Base-by-base conservation (phyloP, 495 filamentous ascomycete species). In the Aspergillus saccharolyticus region DNA sequence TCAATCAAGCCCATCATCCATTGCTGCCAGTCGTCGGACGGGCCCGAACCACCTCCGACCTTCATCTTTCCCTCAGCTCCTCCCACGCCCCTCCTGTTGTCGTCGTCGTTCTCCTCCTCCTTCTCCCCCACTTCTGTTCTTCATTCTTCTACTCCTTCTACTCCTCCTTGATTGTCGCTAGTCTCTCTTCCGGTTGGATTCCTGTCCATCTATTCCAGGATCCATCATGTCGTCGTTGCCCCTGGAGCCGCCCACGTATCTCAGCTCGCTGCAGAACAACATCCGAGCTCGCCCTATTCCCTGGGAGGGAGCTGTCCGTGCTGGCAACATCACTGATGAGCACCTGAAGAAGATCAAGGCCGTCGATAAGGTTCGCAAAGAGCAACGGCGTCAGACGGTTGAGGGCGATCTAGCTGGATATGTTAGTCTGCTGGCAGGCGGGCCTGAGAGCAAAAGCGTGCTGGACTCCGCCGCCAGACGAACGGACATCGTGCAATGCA, bases 281-380 rank as follows among this genome's bases (percentile, higher is more conserved):
- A 96, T 96, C 67, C 89, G 95, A 63, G 84, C 86, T 59, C 83
- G 94, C 53, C 93, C 92, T 63, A 96, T 99, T 69, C 91, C 93
- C 46, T 99, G 94, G 94, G 95, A 97, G 71, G 94, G 94, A 59
- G 92, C 95, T 64, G 90, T 95, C 62, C 87, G 94, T 70, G 89
- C 89, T 66, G 89, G 89, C 63, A 93, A 90, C 66, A 89, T 99
- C 74, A 96, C 91, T 51, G 94, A 97, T 61, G 85, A 88, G 53
- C 91, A 99, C 68, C 81, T 97, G 64, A 91, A 88, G 78, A 92
- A 90, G 80, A 97, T 99, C 77, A 92, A 94, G 74, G 90, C 94
- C 50, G 90, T 97, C 63, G 95, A 97, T 72, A 98, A 97, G 76
- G 91, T 94, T 61, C 88, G 90, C 63, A 91, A 89, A 66, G 89